These are phyloP conservation scores for Phytophthora rubi DNA, from an alignment of 352 stramenopile species.

Conservation along the genomic window DNA sequence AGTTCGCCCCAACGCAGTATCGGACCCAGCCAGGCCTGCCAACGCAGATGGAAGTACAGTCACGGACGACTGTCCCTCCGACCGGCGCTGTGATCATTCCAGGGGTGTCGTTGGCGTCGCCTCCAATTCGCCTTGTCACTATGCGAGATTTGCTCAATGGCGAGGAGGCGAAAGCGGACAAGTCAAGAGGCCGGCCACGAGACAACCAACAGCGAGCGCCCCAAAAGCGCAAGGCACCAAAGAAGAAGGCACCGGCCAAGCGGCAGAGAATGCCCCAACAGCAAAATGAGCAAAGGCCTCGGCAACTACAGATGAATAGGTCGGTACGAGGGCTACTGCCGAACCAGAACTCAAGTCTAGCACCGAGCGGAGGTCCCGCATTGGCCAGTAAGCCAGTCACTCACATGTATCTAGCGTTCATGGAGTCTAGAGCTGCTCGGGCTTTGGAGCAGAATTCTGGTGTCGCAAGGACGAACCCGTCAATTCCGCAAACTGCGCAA, in stretches of 20 bases:
- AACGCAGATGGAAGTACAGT: conserved; percentile 6
- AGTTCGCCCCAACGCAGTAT: conserved; percentile 4
- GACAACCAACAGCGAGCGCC: conserved; percentile 23
- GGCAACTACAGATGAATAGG: conserved; percentile 9
- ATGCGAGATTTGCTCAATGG: conserved; percentile 45
- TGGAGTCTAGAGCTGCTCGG: conserved; percentile 29
- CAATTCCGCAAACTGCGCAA: conserved; percentile 1
- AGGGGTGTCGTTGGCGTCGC: conserved; percentile 32
- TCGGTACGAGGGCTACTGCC: not conserved
- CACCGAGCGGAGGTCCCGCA: not conserved
- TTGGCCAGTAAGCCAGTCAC: conserved; percentile 7
- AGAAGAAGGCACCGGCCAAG: conserved; percentile 29
- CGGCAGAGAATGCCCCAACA: conserved; percentile 19
- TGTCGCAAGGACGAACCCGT: not conserved
- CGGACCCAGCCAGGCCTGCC: not conserved
- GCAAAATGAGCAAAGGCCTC: conserved; percentile 15
- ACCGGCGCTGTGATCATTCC: conserved; percentile 34
- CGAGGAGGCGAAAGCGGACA: conserved; percentile 23
- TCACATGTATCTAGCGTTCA: conserved; percentile 29
- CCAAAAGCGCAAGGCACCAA: conserved; percentile 24
- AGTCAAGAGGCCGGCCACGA: conserved; percentile 14
- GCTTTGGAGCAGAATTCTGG: conserved; percentile 22
- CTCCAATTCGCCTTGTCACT: conserved; percentile 17
- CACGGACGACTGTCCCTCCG: conserved; percentile 19
- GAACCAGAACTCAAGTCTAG: conserved; percentile 11